phyloP scores from a whole-genome alignment of 1,284 basidiomycete species.

The Moniliella sp. region DNA sequence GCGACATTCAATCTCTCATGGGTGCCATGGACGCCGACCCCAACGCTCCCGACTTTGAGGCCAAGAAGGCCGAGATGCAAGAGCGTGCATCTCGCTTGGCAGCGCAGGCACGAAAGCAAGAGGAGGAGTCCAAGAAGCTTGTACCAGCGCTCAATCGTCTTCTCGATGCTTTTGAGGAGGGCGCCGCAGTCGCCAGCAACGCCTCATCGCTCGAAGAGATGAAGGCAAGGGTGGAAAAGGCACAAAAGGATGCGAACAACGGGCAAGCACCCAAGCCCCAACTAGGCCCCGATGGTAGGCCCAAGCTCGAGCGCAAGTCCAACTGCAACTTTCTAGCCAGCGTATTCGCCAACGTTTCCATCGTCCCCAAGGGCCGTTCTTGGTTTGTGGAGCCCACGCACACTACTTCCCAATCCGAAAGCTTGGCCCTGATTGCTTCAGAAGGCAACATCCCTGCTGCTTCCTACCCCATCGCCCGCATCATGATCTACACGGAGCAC shows the following conservation, averaged over 20 bases:
- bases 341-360: conserved; percentile 31
- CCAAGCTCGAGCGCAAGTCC: conserved; percentile 21
- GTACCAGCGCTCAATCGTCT: conserved; percentile 23
- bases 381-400: not conserved
- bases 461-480: conserved; percentile 25
- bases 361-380: not conserved
- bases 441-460: not conserved
- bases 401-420: too few species aligned
- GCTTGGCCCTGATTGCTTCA: not conserved
- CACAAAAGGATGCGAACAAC: too few species aligned
- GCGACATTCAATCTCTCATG: conserved; percentile 14
- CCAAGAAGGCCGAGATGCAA: conserved; percentile 11
- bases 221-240: conserved; percentile 15
- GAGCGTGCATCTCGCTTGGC: conserved; percentile 9
- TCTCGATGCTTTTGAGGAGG: conserved; percentile 31
- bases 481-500: conserved; percentile 30
- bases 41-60: conserved; percentile 16
- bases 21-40: conserved; percentile 11
- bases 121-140: not conserved
- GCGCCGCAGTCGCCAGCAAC: conserved; percentile 19
- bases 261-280: conserved; percentile 11
- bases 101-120: not conserved
- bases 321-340: conserved; percentile 32
- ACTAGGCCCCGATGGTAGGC: conserved; percentile 11
- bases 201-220: conserved; percentile 18